Evolutionary conservation across 228 moss, liverwort and hornwort species (phyloP).

Genomic region (Sphagnum magellanicum): DNA sequence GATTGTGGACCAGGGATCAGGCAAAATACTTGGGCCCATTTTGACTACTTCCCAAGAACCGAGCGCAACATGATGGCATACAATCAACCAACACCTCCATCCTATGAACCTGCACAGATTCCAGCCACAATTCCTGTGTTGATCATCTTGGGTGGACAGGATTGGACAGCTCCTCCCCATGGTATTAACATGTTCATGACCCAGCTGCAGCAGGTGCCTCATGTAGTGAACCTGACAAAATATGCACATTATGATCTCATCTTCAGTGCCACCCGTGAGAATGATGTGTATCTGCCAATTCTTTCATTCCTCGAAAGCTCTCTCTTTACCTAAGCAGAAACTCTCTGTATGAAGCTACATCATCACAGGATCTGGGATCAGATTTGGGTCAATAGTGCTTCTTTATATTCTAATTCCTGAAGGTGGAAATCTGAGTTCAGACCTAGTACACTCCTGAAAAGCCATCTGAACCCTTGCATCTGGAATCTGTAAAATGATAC

Average conservation of each 20-base stretch:
- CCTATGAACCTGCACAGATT: slow-evolving; percentile 20
- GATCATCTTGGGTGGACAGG: slow-evolving; percentile 27
- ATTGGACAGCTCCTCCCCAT: slow-evolving; percentile 38
- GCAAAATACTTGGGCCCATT: slow-evolving; percentile 27
- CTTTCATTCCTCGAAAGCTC: slow-evolving; percentile 30
- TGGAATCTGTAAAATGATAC: too few relatives aligned
- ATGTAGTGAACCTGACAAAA: slow-evolving; percentile 22
- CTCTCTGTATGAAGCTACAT: too few relatives aligned
- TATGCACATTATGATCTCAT: slow-evolving; percentile 45
- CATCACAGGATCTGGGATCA: too few relatives aligned
- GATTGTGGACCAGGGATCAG: slow-evolving; percentile 27
- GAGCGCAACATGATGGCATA: slow-evolving; percentile 16
- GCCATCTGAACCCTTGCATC: too few relatives aligned
- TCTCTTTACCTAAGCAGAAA: not conserved
- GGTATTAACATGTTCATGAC: slow-evolving; percentile 12
- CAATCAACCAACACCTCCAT: slow-evolving; percentile 24
- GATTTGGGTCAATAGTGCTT: too few relatives aligned
- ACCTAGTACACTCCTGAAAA: too few relatives aligned
- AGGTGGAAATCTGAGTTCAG: too few relatives aligned
- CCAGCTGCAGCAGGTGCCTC: slow-evolving; percentile 13
- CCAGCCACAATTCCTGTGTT: slow-evolving; percentile 22
- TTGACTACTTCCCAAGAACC: slow-evolving; percentile 15
- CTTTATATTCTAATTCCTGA: too few relatives aligned
- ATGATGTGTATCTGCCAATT: slow-evolving; percentile 24
- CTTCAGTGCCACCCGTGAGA: slow-evolving; percentile 22